Evolutionary conservation across 2,329 filamentous ascomycete genomes (phyloP).

Genomic region (Pseudogymnoascus sp.): DNA sequence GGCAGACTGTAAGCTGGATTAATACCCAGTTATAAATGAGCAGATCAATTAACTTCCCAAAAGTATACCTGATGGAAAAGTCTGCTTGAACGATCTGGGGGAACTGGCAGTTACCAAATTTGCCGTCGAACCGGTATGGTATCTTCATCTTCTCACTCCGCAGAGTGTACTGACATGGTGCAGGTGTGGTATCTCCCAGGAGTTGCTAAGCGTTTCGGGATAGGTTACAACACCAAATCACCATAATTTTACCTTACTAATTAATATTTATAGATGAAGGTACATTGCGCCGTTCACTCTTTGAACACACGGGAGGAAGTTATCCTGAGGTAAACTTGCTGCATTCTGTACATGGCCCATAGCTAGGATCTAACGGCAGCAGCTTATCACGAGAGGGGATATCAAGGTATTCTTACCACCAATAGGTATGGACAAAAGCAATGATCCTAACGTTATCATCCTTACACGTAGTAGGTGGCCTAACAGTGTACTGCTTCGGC

Average conservation of each 20-base stretch:
- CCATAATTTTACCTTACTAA: slow-evolving; percentile 18
- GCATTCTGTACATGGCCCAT: slow-evolving; percentile 19
- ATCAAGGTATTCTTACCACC: slow-evolving; percentile 95
- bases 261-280: slow-evolving; percentile 59
- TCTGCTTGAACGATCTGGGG: slow-evolving; percentile 72
- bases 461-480: slow-evolving; percentile 47
- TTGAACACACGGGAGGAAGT: slow-evolving; percentile 91
- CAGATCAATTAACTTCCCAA: slow-evolving; percentile 12
- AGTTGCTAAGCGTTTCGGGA: slow-evolving; percentile 87
- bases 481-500: slow-evolving; percentile 96
- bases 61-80: slow-evolving; percentile 63
- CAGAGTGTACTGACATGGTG: slow-evolving; percentile 1
- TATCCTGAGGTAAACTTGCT: slow-evolving; percentile 62
- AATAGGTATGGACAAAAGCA: slow-evolving; percentile 51
- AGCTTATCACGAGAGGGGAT: slow-evolving; percentile 82
- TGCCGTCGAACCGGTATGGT: slow-evolving; percentile 79
- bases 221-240: slow-evolving; percentile 31
- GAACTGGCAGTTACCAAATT: slow-evolving; percentile 93
- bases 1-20: slow-evolving; percentile 56
- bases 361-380: slow-evolving; percentile 25
- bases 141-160: slow-evolving; percentile 30
- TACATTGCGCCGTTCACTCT: slow-evolving; percentile 74
- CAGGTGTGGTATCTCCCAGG: slow-evolving; percentile 75
- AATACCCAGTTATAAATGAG: neutral
- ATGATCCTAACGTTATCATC: slow-evolving; percentile 15